Evolutionary conservation across 345 rosid genomes (phyloP).

Genomic region (Moringa oleifera): DNA sequence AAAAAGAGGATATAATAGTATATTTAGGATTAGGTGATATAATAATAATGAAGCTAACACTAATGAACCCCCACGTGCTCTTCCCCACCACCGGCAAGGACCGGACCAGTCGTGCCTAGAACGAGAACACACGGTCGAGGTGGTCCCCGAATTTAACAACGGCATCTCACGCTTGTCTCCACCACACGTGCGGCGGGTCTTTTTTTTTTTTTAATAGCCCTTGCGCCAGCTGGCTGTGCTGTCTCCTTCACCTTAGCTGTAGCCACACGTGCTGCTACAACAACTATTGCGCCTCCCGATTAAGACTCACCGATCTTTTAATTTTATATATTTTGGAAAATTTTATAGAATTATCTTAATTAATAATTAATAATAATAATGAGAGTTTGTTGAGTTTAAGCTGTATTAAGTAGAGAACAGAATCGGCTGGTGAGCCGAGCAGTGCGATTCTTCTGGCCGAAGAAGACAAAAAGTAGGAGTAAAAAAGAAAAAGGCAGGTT

Average conservation of each 20-base stretch:
- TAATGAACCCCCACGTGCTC: constrained; percentile 20
- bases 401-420: no score
- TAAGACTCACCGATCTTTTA: no score
- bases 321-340: no score
- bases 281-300: constrained; percentile 3
- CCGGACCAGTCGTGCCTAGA: no score
- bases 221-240: constrained; percentile 18
- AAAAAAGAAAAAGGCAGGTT: no score
- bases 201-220: constrained; percentile 1
- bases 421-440: no score
- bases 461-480: no score
- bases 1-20: not conserved
- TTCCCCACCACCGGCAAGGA: no score
- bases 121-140: not conserved
- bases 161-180: not conserved
- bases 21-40: not conserved
- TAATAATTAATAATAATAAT: no score
- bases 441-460: no score
- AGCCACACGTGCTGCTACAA: constrained; percentile 37
- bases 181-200: constrained; percentile 17
- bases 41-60: not conserved
- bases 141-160: constrained; percentile 1
- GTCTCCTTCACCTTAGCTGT: constrained; percentile 37
- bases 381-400: no score
- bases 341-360: no score